phyloP scores from a whole-genome alignment of 495 filamentous ascomycete genomes.

The Aspergillus sclerotiicarbonarius region DNA sequence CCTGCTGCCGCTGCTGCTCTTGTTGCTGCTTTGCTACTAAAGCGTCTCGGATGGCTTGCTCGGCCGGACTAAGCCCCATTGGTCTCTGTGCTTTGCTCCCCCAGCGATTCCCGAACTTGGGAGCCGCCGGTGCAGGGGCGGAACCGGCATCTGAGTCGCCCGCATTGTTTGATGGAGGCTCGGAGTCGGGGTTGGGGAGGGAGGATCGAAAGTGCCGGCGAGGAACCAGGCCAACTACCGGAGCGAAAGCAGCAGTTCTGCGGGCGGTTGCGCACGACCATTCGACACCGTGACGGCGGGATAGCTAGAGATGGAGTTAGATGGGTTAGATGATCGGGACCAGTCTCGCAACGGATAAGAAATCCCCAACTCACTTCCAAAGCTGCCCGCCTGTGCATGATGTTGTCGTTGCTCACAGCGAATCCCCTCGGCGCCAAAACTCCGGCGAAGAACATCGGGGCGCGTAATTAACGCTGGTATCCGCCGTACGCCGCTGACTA shows the following conservation, averaged over 20 bases:
- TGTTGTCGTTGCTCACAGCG: conserved; percentile 11
- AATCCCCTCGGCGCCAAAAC: conserved; percentile 20
- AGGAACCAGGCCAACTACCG: conserved; percentile 15
- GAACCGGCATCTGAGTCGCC: conserved; percentile 7
- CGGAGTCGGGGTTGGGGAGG: conserved; percentile 22
- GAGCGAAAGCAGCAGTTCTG: conserved; percentile 20
- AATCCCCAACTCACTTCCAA: conserved; percentile 37
- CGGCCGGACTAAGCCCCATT: conserved; percentile 31
- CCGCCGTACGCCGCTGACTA: background rate
- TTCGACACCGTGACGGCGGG: conserved; percentile 31
- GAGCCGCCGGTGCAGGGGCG: background rate
- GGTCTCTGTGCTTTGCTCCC: conserved; percentile 22
- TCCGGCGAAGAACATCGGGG: conserved; percentile 10
- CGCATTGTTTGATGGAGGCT: conserved; percentile 12
- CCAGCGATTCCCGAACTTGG: conserved; percentile 24
- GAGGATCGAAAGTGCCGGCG: conserved; percentile 33
- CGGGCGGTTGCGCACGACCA: conserved; percentile 26
- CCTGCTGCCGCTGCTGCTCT: background rate
- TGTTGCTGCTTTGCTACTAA: conserved; percentile 22
- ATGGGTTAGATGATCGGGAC: background rate
- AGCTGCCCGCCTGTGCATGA: conserved; percentile 39
- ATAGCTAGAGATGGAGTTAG: conserved; percentile 23
- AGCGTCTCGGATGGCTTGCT: conserved; percentile 34
- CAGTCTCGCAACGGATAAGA: background rate
- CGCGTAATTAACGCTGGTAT: background rate